phyloP scores from a whole-genome alignment of 306 rosid species.

The Canavalia ensiformis region DNA sequence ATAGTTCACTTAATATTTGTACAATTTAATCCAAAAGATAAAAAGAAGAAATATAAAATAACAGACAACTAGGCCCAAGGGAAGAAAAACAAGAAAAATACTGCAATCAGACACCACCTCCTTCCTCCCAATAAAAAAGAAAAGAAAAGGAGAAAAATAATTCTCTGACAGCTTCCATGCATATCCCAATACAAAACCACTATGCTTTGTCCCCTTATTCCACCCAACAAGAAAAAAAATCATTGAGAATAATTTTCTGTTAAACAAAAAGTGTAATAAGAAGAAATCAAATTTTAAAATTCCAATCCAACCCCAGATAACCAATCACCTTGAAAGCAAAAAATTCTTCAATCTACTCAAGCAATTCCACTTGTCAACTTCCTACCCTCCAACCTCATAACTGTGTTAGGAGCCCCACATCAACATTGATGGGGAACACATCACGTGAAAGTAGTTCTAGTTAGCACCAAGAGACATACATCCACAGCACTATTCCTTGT shows the following conservation, averaged over 20 bases:
- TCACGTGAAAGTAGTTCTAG: conserved; percentile 68
- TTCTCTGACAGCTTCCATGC: conserved; percentile 51
- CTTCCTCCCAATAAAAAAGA: neutral
- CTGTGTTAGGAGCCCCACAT: conserved; percentile 57
- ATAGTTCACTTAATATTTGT: conserved; percentile 41
- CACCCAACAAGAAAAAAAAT: conserved; percentile 21
- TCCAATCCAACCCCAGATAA: conserved; percentile 56
- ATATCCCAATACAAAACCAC: conserved; percentile 55
- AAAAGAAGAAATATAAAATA: conserved; percentile 20
- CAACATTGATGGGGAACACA: conserved; percentile 59
- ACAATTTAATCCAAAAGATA: conserved; percentile 30
- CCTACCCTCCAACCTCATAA: conserved; percentile 47
- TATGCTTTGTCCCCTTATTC: conserved; percentile 45
- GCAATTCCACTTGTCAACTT: conserved; percentile 57
- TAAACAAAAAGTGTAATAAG: conserved; percentile 30
- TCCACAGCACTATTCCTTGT: conserved; percentile 24
- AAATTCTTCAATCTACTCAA: conserved; percentile 46
- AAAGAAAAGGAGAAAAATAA: conserved; percentile 43
- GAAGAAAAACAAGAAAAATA: conserved; percentile 42
- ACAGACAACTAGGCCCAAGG: conserved; percentile 45
- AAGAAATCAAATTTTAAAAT: conserved; percentile 32
- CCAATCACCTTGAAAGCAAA: conserved; percentile 33
- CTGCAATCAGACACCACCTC: conserved; percentile 52
- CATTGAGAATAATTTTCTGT: conserved; percentile 45
- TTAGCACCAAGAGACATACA: conserved; percentile 47